Evolutionary conservation across 345 rosid genomes (phyloP).

Genomic region (Arabis hirsuta): DNA sequence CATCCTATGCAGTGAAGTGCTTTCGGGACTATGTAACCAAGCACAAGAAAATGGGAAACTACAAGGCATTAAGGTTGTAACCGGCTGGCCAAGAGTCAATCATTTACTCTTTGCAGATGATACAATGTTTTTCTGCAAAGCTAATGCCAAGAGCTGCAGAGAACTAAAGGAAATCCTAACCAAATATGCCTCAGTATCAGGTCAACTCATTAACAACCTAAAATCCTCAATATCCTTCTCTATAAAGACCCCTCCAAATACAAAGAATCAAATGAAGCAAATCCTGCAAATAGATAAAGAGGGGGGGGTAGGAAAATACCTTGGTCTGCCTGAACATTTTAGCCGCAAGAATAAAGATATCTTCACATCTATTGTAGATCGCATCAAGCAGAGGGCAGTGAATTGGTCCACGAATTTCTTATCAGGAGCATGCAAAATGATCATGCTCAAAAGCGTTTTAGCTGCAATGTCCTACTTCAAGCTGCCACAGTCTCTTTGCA

Average conservation of each 20-base stretch:
- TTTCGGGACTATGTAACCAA: neutral
- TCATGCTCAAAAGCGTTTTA: neutral
- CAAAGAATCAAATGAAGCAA: too few species aligned
- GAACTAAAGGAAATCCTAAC: too few species aligned
- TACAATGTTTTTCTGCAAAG: too few species aligned
- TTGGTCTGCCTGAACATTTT: neutral
- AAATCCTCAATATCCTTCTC: too few species aligned
- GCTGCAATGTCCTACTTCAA: too few species aligned
- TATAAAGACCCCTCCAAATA: too few species aligned
- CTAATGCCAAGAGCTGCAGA: too few species aligned
- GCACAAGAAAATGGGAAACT: neutral
- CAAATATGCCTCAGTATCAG: too few species aligned
- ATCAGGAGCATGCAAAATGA: neutral
- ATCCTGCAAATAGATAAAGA: too few species aligned
- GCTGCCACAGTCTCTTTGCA: too few species aligned
- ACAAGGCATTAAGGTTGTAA: too few species aligned
- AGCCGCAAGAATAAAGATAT: neutral
- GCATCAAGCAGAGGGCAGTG: neutral
- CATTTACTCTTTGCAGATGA: neutral
- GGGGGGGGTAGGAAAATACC: neutral
- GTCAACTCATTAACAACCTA: too few species aligned
- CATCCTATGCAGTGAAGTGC: neutral
- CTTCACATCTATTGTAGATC: neutral
- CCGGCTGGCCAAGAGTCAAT: neutral
- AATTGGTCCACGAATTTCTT: neutral